Conservation (phyloP, 1,284 basidiomycete species). For the Salmacisia buchloeana region DNA sequence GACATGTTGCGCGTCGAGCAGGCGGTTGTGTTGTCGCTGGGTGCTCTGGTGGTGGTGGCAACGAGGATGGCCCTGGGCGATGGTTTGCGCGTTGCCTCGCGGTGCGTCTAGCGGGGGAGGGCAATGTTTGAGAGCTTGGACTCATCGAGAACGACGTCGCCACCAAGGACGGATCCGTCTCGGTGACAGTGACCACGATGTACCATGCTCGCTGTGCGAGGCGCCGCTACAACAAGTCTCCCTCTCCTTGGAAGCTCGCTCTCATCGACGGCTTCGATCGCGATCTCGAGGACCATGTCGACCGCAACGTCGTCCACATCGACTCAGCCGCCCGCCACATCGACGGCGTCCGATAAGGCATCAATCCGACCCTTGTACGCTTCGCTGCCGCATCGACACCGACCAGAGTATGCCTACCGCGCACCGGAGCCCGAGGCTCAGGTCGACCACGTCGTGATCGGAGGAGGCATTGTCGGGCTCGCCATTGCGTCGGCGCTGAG, state of each 20-base stretch:
- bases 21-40: background rate
- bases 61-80: no score
- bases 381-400: background rate
- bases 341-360: background rate
- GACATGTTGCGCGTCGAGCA: background rate
- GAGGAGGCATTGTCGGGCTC: conserved; percentile 84
- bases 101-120: no score
- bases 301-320: background rate
- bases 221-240: no score
- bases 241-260: no score
- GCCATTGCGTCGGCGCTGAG: conserved; percentile 74
- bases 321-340: background rate
- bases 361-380: background rate
- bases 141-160: no score
- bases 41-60: no score
- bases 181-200: no score
- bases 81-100: no score
- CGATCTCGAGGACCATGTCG: background rate
- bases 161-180: no score
- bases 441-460: conserved; percentile 88
- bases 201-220: no score
- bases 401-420: conserved; percentile 19
- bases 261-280: no score
- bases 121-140: no score
- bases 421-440: conserved; percentile 65